Evolutionary conservation across 129 eudicot species (phyloP).

Genomic region (Logfia minima): DNA sequence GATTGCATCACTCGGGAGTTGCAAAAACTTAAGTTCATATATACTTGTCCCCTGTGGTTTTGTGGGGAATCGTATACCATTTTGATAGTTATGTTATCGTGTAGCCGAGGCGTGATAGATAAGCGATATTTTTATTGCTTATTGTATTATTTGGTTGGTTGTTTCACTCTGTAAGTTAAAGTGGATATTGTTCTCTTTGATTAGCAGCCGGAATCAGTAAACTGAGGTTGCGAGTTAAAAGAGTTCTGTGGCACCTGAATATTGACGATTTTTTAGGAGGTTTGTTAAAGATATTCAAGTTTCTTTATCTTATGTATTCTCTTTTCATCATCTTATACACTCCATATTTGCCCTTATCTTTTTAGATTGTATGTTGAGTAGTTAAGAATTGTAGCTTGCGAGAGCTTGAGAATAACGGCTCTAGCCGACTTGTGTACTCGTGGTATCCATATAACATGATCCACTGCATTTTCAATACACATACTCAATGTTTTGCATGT

Average conservation of each 20-base stretch:
- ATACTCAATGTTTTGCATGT: background rate
- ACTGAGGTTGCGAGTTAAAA: background rate
- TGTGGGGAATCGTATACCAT: slow-evolving; percentile 31
- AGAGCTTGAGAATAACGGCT: no score
- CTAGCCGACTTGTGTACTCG: no score
- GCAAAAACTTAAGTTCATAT: slow-evolving; percentile 30
- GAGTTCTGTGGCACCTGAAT: background rate
- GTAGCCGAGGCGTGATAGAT: slow-evolving; percentile 8
- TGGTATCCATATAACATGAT: background rate
- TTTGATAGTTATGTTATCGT: slow-evolving; percentile 17
- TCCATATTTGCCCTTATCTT: no score
- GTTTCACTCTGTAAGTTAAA: slow-evolving; percentile 23
- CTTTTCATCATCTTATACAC: no score
- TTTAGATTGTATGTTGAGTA: no score
- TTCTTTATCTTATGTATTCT: no score
- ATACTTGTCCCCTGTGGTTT: slow-evolving; percentile 30
- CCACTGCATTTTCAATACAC: background rate
- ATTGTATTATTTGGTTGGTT: slow-evolving; percentile 24
- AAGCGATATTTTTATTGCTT: slow-evolving; percentile 27
- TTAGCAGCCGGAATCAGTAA: slow-evolving; percentile 5
- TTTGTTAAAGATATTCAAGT: background rate
- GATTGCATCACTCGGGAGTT: slow-evolving; percentile 19
- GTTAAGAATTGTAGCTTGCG: no score
- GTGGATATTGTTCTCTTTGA: background rate
- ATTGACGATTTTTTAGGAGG: background rate